Conservation (phyloP, 371 early-diverging fungal genomes). For the Mucor plumbeus region DNA sequence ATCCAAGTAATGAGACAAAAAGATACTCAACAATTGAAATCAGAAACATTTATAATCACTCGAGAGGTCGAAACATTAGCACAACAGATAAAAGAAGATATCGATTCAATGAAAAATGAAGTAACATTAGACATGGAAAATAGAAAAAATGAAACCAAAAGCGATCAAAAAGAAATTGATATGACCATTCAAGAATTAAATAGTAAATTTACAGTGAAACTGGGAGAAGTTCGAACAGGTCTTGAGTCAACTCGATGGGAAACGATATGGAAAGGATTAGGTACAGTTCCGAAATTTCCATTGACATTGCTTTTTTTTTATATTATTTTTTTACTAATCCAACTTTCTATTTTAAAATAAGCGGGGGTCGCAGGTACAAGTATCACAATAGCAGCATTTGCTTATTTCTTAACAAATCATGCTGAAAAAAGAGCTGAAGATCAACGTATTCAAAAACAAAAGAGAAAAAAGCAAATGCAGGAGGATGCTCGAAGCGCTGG, state of each 20-base stretch:
- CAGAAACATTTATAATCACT: slow-evolving; percentile 68
- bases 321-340: slow-evolving; percentile 15
- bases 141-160: slow-evolving; percentile 78
- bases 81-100: slow-evolving; percentile 72
- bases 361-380: slow-evolving; percentile 21
- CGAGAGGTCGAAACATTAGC: slow-evolving; percentile 76
- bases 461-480: slow-evolving; percentile 25
- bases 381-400: slow-evolving; percentile 16
- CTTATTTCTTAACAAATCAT: slow-evolving; percentile 20
- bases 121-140: slow-evolving; percentile 84
- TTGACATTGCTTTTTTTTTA: neutral
- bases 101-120: slow-evolving; percentile 74
- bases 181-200: slow-evolving; percentile 79
- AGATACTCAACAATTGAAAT: slow-evolving; percentile 72
- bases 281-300: slow-evolving; percentile 27
- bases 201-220: slow-evolving; percentile 73
- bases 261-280: slow-evolving; percentile 70
- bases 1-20: slow-evolving; percentile 81
- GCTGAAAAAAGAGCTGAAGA: slow-evolving; percentile 22
- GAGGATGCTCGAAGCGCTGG: slow-evolving; percentile 27
- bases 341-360: slow-evolving; percentile 1
- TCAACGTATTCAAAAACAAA: slow-evolving; percentile 12
- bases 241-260: slow-evolving; percentile 83
- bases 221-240: slow-evolving; percentile 78
- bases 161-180: slow-evolving; percentile 74